Evolutionary conservation across 495 filamentous ascomycete genomes (phyloP), one percentile per base, ranked within the genome.

Genomic region (Aspergillus heteromorphus): DNA sequence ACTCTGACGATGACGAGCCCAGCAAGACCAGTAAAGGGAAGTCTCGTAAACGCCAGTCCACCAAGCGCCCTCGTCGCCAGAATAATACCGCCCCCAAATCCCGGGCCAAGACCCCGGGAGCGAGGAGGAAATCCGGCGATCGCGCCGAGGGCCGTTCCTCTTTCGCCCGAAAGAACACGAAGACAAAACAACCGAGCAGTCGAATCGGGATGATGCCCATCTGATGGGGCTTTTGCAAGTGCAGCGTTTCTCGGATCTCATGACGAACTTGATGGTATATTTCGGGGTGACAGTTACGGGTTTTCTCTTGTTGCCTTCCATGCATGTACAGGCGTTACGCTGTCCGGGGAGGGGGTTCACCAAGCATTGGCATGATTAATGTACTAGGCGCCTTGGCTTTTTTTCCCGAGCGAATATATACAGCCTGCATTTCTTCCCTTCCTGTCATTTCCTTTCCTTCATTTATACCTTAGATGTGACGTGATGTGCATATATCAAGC

Each of bases 121-220:
- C 70, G 3, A 70, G 63, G 42, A 36, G 60, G 20, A 70, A 66
- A 34, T 45, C 66, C 1, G 56, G 53, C 19, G 61, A 59, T 50
- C 67, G 69, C 16, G 36, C 65, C 5, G 41, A 65, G 4, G 58
- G 62, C 45, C 61, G 64, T 41, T 56, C 65, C 0, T 62, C 65
- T 41, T 47, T 16, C n/a, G 20, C 69, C 11, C 66, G 65, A 40
- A 74, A 66, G 55, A 57, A 40, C 5, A 27, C 66, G 6, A 69
- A 62, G 42, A 23, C 63, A 19, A 76, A 73, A 51, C 48, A 65
- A 16, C 42, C 74, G 11, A 63, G 64, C 47, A 64, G 70, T 25
- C 64, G 65, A 36, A 77, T 77, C 62, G 70, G 62, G 50, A 76
- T 76, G 71, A 77, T 77, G 74, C 74, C 74, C 45, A 59, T 73